Evolutionary conservation across 2,329 filamentous ascomycete species (phyloP).

Genomic region (Alternaria postmessia): DNA sequence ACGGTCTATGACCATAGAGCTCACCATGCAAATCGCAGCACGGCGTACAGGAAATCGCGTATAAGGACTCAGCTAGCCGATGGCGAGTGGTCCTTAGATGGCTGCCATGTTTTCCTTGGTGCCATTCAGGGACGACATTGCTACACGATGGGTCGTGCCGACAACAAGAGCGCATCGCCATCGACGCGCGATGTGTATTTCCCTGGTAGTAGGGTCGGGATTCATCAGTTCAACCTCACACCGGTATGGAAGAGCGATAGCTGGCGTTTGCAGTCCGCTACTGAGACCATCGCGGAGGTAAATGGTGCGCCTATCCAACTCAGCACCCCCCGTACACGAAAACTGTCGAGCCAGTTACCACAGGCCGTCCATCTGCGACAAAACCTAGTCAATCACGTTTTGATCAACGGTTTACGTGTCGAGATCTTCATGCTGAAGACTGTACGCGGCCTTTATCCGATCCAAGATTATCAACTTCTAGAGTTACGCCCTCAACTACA

Average conservation of each 20-base stretch:
- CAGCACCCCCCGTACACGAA: constrained; percentile 10
- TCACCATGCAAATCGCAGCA: constrained; percentile 11
- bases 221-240: constrained; percentile 15
- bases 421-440: constrained; percentile 25
- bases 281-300: constrained; percentile 17
- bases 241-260: constrained; percentile 9
- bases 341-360: neutral
- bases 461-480: neutral
- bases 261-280: constrained; percentile 20
- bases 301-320: constrained; percentile 23
- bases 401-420: constrained; percentile 13
- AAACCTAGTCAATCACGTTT: constrained; percentile 11
- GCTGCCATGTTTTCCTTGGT: constrained; percentile 21
- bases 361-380: constrained; percentile 19
- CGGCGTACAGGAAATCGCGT: neutral
- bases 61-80: neutral
- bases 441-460: constrained; percentile 8
- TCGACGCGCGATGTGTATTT: constrained; percentile 24
- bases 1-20: constrained; percentile 19
- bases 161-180: neutral
- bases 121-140: constrained; percentile 1
- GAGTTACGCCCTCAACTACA: constrained; percentile 4
- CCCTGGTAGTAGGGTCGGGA: constrained; percentile 10
- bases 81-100: constrained; percentile 1
- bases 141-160: constrained; percentile 18